phyloP scores from a whole-genome alignment of 2,329 filamentous ascomycete species.

The Colletotrichum zoysiae region DNA sequence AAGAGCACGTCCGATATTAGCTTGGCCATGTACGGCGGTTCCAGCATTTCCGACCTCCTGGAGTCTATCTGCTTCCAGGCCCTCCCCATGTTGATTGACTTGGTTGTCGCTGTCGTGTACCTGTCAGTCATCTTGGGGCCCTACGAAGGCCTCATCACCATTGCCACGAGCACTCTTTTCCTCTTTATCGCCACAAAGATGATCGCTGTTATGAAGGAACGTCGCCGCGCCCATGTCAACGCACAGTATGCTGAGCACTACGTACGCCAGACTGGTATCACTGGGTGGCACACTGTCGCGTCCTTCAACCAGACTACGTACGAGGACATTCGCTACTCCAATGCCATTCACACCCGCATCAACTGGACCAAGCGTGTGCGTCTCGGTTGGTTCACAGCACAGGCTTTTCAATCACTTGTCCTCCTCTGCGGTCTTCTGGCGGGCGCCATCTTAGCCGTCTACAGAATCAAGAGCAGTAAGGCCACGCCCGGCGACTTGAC shows the following conservation, averaged over 20 bases:
- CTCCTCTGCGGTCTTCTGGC: slow-evolving; percentile 78
- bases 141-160: slow-evolving; percentile 73
- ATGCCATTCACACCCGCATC: slow-evolving; percentile 55
- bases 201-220: slow-evolving; percentile 62
- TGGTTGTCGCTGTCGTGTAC: slow-evolving; percentile 70
- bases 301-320: slow-evolving; percentile 71
- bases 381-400: slow-evolving; percentile 39
- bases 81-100: slow-evolving; percentile 71
- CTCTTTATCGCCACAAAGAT: slow-evolving; percentile 66
- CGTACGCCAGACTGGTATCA: slow-evolving; percentile 67
- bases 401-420: slow-evolving; percentile 60
- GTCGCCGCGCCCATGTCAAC: slow-evolving; percentile 64
- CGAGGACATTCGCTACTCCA: slow-evolving; percentile 66
- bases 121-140: slow-evolving; percentile 69
- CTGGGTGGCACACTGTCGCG: slow-evolving; percentile 70
- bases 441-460: slow-evolving; percentile 70
- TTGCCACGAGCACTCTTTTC: slow-evolving; percentile 69
- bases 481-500: slow-evolving; percentile 77
- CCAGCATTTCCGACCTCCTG: slow-evolving; percentile 66
- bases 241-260: slow-evolving; percentile 68
- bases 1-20: slow-evolving; percentile 71
- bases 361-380: slow-evolving; percentile 39
- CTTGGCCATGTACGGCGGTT: slow-evolving; percentile 67
- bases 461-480: slow-evolving; percentile 73
- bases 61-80: slow-evolving; percentile 71